These are phyloP conservation scores for Macrocystidia cucumis DNA, from an alignment of 1,284 basidiomycete genomes.

Conservation along the genomic window DNA sequence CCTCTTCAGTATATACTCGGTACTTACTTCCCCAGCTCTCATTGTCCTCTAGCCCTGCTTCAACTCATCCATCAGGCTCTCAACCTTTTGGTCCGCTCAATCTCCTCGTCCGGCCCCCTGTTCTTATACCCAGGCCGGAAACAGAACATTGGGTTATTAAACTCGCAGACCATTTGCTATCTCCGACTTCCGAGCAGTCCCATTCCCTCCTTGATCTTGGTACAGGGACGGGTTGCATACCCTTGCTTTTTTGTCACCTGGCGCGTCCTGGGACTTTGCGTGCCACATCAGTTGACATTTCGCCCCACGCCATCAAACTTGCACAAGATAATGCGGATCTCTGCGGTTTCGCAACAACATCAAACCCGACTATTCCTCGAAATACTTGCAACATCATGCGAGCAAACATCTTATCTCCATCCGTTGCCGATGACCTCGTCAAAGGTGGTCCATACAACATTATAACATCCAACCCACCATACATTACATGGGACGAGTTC, in stretches of 20 bases:
- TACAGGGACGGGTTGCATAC: slow-evolving; percentile 87
- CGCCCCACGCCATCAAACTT: slow-evolving; percentile 58
- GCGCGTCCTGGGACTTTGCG: slow-evolving; percentile 42
- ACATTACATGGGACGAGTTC: slow-evolving; percentile 71
- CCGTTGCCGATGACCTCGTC: slow-evolving; percentile 25
- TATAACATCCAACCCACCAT: slow-evolving; percentile 90
- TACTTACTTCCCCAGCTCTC: slow-evolving; percentile 24
- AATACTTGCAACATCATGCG: slow-evolving; percentile 43
- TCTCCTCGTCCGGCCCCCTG: slow-evolving; percentile 65
- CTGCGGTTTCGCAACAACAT: slow-evolving; percentile 28
- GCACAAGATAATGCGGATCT: slow-evolving; percentile 61
- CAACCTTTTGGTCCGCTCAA: slow-evolving; percentile 84
- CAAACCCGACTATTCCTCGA: slow-evolving; percentile 14
- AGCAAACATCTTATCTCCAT: slow-evolving; percentile 39
- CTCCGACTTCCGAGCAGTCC: slow-evolving; percentile 29
- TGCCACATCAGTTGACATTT: slow-evolving; percentile 70
- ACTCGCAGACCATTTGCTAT: slow-evolving; percentile 39
- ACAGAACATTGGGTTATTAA: slow-evolving; percentile 77
- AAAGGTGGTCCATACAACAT: slow-evolving; percentile 58
- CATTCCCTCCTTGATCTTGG: slow-evolving; percentile 75
- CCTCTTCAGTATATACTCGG: slow-evolving; percentile 91
- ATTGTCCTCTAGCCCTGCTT: slow-evolving; percentile 8
- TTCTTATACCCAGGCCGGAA: slow-evolving; percentile 88
- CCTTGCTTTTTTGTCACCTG: slow-evolving; percentile 66
- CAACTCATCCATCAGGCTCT: slow-evolving; percentile 43